Evolutionary conservation across 2,329 filamentous ascomycete species (phyloP).

Genomic region (Hypoxylon sp.): DNA sequence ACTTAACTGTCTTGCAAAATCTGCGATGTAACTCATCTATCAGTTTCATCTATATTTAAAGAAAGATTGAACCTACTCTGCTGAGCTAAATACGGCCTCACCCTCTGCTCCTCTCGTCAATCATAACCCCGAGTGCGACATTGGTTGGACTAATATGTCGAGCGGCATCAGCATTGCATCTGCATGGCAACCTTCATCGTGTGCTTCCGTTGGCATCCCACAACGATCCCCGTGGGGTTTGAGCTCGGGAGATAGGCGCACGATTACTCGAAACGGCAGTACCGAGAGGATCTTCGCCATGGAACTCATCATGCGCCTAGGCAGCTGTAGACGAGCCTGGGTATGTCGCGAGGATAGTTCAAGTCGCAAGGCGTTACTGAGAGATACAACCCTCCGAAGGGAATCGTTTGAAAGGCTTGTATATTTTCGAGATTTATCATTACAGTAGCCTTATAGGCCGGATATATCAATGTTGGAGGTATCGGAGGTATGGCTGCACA

Average conservation of each 20-base stretch:
- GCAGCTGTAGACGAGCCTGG: background rate
- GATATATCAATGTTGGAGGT: slow-evolving; percentile 38
- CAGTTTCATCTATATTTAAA: slow-evolving; percentile 22
- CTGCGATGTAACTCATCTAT: slow-evolving; percentile 7
- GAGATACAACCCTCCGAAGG: background rate
- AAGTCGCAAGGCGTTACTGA: background rate
- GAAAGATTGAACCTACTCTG: slow-evolving; percentile 5
- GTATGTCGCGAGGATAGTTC: background rate
- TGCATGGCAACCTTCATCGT: slow-evolving; percentile 35
- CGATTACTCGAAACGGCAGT: slow-evolving; percentile 23
- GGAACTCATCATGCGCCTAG: background rate
- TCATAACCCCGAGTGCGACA: slow-evolving; percentile 12
- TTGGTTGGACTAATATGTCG: slow-evolving; percentile 15
- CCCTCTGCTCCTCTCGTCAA: slow-evolving; percentile 8
- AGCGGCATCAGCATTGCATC: slow-evolving; percentile 30
- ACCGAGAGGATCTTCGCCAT: slow-evolving; percentile 21
- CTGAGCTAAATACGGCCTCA: slow-evolving; percentile 8
- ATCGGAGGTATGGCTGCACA: slow-evolving; percentile 34
- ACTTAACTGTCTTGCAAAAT: slow-evolving; percentile 17
- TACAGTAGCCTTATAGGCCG: slow-evolving; percentile 12
- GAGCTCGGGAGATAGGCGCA: slow-evolving; percentile 29
- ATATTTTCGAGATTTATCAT: slow-evolving; percentile 6
- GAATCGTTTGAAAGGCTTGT: slow-evolving; percentile 10
- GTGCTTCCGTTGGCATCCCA: slow-evolving; percentile 24
- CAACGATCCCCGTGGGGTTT: slow-evolving; percentile 35